Evolutionary conservation across 169 alveolate species (phyloP).

Genomic region (Plasmodium gonderi): DNA sequence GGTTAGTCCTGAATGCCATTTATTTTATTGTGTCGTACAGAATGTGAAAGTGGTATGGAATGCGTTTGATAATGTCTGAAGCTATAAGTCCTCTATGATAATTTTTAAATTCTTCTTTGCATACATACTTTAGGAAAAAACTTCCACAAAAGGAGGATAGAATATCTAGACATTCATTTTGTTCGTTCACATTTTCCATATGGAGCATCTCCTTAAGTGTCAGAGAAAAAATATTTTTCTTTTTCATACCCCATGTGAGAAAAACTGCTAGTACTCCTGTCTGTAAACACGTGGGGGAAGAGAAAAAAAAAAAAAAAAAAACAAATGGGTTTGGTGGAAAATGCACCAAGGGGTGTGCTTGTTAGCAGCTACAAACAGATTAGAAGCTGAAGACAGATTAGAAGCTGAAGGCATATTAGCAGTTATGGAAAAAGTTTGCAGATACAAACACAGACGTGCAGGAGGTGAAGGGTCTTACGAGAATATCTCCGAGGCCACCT

Average conservation of each 20-base stretch:
- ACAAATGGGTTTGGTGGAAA: too few relatives aligned
- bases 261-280: slow-evolving; percentile 86
- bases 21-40: slow-evolving; percentile 4
- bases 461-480: background rate
- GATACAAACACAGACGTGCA: background rate
- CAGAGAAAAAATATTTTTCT: slow-evolving; percentile 81
- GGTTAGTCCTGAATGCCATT: too few relatives aligned
- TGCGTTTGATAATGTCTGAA: slow-evolving; percentile 74
- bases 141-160: slow-evolving; percentile 75
- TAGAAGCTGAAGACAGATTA: too few relatives aligned
- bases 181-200: slow-evolving; percentile 84
- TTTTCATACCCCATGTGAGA: slow-evolving; percentile 80
- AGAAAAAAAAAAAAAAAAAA: background rate
- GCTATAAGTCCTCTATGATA: slow-evolving; percentile 75
- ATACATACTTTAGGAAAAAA: slow-evolving; percentile 58
- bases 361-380: too few relatives aligned
- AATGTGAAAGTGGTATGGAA: slow-evolving; percentile 71
- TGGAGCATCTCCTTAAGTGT: slow-evolving; percentile 90
- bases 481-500: slow-evolving; percentile 48
- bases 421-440: too few relatives aligned
- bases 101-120: slow-evolving; percentile 74
- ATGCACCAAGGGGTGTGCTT: too few relatives aligned
- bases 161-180: slow-evolving; percentile 52
- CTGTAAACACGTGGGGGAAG: slow-evolving; percentile 72
- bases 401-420: too few relatives aligned